phyloP scores from a whole-genome alignment of 805 yeast species.

The Jamesozyma spencerorum region DNA sequence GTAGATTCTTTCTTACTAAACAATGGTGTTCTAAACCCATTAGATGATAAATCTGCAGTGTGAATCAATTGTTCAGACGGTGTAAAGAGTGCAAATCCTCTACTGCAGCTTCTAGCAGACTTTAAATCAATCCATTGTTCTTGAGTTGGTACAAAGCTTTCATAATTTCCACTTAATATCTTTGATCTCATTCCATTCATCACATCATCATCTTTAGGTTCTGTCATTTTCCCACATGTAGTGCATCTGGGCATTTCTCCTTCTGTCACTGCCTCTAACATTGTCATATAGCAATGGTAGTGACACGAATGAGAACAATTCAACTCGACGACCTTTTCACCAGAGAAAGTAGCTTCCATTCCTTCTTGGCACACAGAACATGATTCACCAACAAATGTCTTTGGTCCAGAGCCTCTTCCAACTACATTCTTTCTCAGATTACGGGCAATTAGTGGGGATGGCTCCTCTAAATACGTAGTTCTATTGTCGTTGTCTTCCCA shows the following conservation, averaged over 20 bases:
- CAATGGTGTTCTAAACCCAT: constrained; percentile 21
- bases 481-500: constrained; percentile 9
- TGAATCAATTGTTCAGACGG: constrained; percentile 25
- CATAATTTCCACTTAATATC: constrained; percentile 5
- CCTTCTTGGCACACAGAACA: constrained; percentile 42
- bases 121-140: constrained; percentile 18
- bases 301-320: constrained; percentile 39
- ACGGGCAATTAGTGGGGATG: constrained; percentile 15
- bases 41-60: constrained; percentile 23
- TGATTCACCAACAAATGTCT: constrained; percentile 20
- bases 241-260: constrained; percentile 21
- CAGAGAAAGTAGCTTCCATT: constrained; percentile 31
- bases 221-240: constrained; percentile 17
- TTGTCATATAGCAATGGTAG: constrained; percentile 34
- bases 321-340: constrained; percentile 36
- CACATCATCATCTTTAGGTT: constrained; percentile 25
- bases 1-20: not conserved
- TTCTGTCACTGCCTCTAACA: constrained; percentile 17
- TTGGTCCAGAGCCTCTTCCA: constrained; percentile 12
- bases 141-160: not conserved
- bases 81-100: constrained; percentile 10
- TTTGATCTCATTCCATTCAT: constrained; percentile 21
- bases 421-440: constrained; percentile 7
- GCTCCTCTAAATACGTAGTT: constrained; percentile 13
- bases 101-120: constrained; percentile 6